phyloP scores from a whole-genome alignment of 352 stramenopile genomes.

The Poterioochromonas sp. region DNA sequence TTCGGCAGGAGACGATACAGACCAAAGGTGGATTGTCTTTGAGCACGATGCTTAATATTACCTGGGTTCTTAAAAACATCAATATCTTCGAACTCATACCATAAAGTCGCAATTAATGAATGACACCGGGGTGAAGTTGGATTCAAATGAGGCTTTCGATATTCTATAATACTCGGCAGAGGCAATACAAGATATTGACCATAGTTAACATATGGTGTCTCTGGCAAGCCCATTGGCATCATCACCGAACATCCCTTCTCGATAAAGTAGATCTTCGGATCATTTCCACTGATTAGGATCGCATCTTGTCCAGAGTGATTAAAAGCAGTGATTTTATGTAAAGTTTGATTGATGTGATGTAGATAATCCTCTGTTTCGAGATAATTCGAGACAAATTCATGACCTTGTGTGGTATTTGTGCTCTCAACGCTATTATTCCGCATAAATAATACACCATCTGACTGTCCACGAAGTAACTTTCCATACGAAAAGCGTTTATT shows the following conservation, averaged over 20 bases:
- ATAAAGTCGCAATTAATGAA: not conserved
- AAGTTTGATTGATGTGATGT: not conserved
- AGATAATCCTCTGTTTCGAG: not conserved
- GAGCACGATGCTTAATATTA: not conserved
- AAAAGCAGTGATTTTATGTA: not conserved
- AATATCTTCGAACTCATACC: constrained; percentile 6
- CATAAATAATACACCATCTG: no score
- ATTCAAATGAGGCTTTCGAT: not conserved
- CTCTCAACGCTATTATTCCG: no score
- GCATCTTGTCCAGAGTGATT: no score
- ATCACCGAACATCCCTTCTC: not conserved
- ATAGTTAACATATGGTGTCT: not conserved
- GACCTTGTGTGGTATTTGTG: no score
- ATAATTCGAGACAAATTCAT: not conserved
- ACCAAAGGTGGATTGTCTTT: not conserved
- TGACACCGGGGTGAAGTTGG: not conserved
- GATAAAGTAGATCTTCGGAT: not conserved
- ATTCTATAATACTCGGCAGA: not conserved
- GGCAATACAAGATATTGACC: not conserved
- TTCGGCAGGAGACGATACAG: not conserved
- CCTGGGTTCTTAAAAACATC: not conserved
- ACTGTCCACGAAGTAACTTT: no score
- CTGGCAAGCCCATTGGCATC: not conserved
- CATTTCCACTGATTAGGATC: not conserved
- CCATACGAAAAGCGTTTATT: no score